These are phyloP conservation scores for Monilinia aucupariae DNA, from an alignment of 2,329 filamentous ascomycete genomes.

Conservation along the genomic window DNA sequence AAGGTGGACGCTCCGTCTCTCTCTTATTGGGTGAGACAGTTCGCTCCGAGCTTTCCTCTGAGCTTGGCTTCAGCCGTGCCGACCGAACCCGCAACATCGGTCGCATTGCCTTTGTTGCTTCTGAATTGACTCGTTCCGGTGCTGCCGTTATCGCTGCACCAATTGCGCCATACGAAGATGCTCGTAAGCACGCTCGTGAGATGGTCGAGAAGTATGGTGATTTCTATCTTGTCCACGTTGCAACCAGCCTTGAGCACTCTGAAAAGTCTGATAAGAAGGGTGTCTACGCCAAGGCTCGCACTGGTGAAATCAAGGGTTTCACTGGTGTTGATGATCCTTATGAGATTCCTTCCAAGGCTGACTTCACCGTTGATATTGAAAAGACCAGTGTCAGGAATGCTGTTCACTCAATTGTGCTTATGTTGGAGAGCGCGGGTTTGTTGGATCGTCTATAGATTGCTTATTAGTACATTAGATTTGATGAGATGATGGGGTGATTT, in stretches of 20 bases:
- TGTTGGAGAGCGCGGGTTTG: constrained; percentile 84
- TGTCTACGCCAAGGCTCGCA: constrained; percentile 77
- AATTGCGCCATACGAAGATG: constrained; percentile 85
- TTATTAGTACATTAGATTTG: constrained; percentile 3
- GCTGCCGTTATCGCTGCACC: constrained; percentile 94
- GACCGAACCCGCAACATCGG: constrained; percentile 94
- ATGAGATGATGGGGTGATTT: neutral
- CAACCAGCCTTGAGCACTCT: constrained; percentile 83
- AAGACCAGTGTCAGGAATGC: constrained; percentile 86
- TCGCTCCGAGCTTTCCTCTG: constrained; percentile 83
- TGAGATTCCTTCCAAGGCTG: constrained; percentile 73
- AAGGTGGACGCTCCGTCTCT: constrained; percentile 89
- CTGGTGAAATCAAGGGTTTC: constrained; percentile 94
- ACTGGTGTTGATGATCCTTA: constrained; percentile 98
- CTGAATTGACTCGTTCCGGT: constrained; percentile 87
- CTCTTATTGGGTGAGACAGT: constrained; percentile 95
- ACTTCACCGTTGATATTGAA: constrained; percentile 78
- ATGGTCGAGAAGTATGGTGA: constrained; percentile 81
- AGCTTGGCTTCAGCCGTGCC: constrained; percentile 89
- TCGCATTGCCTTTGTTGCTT: constrained; percentile 92
- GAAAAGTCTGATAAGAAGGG: constrained; percentile 94
- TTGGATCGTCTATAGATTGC: constrained; percentile 55
- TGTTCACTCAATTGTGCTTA: constrained; percentile 91
- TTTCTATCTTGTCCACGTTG: constrained; percentile 94
- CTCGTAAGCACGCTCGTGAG: constrained; percentile 72